Evolutionary conservation across 2,329 filamentous ascomycete species (phyloP).

Genomic region (Cadophora sp.): DNA sequence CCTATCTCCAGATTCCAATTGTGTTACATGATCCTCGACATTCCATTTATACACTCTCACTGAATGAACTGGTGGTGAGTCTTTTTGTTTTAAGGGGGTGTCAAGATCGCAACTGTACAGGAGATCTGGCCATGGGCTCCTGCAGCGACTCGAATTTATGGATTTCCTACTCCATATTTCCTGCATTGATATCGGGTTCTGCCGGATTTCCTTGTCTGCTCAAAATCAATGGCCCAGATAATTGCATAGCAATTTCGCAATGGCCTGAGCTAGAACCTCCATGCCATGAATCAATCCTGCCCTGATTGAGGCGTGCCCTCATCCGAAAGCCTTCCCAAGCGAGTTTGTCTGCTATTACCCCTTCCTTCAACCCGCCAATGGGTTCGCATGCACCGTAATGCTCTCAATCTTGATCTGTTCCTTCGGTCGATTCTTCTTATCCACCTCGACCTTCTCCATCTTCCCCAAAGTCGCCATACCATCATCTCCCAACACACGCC

Average conservation of each 20-base stretch:
- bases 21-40: too few species aligned
- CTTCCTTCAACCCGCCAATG: conserved; percentile 64
- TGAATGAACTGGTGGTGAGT: too few species aligned
- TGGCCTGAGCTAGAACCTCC: not conserved
- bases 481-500: conserved; percentile 72
- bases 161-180: too few species aligned
- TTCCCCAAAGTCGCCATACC: conserved; percentile 69
- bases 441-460: conserved; percentile 75
- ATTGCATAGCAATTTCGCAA: not conserved
- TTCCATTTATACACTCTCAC: too few species aligned
- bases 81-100: too few species aligned
- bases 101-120: too few species aligned
- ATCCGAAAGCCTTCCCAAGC: not conserved
- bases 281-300: not conserved
- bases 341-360: not conserved
- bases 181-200: not conserved
- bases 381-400: conserved; percentile 81
- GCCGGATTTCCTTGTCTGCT: not conserved
- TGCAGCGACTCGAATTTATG: too few species aligned
- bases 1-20: too few species aligned
- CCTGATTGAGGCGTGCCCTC: not conserved
- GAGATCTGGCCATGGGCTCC: too few species aligned
- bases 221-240: too few species aligned
- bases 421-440: conserved; percentile 79
- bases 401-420: conserved; percentile 70